phyloP scores from a whole-genome alignment of 495 filamentous ascomycete species.

The Trichodelitschia bisporula region DNA sequence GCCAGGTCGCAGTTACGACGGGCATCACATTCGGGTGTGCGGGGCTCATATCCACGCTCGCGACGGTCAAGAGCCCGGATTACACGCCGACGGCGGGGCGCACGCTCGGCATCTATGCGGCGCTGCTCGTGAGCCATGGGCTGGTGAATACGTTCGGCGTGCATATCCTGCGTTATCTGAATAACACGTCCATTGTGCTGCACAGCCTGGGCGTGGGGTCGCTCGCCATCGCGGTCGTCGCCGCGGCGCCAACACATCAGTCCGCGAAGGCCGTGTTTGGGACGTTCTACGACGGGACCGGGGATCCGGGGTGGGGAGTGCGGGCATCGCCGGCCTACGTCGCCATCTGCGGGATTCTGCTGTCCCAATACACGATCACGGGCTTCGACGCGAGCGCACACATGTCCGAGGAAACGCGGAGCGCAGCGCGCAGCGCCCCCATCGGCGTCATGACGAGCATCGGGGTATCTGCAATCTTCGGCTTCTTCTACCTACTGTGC shows the following conservation, averaged over 20 bases:
- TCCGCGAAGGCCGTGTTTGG: constrained; percentile 33
- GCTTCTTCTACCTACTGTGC: constrained; percentile 34
- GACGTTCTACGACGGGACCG: constrained; percentile 31
- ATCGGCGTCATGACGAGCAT: constrained; percentile 35
- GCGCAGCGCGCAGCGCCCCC: constrained; percentile 33
- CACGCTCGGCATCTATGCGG: constrained; percentile 39
- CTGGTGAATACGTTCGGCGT: constrained; percentile 37
- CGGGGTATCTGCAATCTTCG: constrained; percentile 30
- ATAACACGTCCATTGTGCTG: constrained; percentile 34
- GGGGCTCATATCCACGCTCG: constrained; percentile 30
- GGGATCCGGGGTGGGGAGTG: constrained; percentile 22
- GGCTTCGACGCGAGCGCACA: constrained; percentile 35
- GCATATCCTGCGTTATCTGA: constrained; percentile 28
- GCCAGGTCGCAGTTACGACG: constrained; percentile 32
- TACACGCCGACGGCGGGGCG: constrained; percentile 24
- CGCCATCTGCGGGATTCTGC: constrained; percentile 25
- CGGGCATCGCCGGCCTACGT: constrained; percentile 30
- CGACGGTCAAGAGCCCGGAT: constrained; percentile 26
- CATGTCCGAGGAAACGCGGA: constrained; percentile 31
- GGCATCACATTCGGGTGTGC: constrained; percentile 43
- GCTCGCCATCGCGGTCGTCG: constrained; percentile 32
- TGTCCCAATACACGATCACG: constrained; percentile 28
- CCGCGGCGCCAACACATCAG: constrained; percentile 35
- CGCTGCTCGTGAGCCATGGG: constrained; percentile 29
- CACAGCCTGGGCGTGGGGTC: constrained; percentile 31